Percentiles rank a stretch among this genome's conserved stretches.
phyloP scores from a whole-genome alignment of 441 rosid species.

The Aleurites moluccanus region DNA sequence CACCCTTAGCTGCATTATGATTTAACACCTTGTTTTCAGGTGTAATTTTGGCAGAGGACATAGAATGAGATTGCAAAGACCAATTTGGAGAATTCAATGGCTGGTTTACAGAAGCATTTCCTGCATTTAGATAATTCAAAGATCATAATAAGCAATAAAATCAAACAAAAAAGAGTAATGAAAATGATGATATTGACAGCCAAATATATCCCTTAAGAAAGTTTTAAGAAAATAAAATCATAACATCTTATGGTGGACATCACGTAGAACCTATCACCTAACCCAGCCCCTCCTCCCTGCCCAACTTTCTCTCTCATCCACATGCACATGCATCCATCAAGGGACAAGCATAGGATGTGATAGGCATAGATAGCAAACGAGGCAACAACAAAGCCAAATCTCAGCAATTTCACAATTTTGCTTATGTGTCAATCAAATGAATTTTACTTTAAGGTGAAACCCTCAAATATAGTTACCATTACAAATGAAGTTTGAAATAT shows the following conservation, averaged over 20 bases:
- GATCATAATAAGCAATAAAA: constrained; percentile 10
- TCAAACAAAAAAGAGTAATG: background rate
- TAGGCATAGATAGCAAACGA: background rate
- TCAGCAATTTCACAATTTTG: background rate
- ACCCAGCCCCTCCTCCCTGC: constrained; percentile 1
- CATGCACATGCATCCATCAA: background rate
- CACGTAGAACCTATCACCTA: background rate
- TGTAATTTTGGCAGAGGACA: constrained; percentile 44
- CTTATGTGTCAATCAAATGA: background rate
- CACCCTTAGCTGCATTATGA: constrained; percentile 46
- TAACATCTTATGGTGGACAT: background rate
- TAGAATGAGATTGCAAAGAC: constrained; percentile 64
- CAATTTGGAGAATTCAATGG: constrained; percentile 60
- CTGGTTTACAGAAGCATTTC: constrained; percentile 53
- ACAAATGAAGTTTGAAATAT: background rate
- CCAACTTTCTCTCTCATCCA: background rate
- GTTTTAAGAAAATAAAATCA: background rate
- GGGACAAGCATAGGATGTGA: background rate
- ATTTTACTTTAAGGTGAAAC: constrained; percentile 1
- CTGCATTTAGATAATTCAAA: constrained; percentile 43
- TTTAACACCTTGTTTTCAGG: constrained; percentile 50
- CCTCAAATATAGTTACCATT: background rate
- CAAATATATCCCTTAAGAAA: background rate
- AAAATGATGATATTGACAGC: background rate
- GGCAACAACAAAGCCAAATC: background rate